Evolutionary conservation across 441 rosid genomes (phyloP).

Genomic region (Erodium moschatum): DNA sequence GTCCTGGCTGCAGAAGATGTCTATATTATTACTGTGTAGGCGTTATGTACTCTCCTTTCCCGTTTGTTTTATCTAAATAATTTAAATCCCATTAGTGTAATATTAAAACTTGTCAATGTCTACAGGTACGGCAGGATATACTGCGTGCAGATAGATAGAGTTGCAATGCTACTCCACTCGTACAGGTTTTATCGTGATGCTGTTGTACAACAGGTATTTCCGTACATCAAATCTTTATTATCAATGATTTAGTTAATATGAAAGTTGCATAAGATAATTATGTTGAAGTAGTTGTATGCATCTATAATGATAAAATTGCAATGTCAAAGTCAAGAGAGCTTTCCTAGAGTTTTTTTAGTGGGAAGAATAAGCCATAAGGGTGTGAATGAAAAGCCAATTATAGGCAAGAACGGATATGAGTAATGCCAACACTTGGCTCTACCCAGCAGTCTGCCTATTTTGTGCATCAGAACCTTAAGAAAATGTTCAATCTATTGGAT

Average conservation of each 20-base stretch:
- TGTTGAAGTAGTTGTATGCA: not conserved
- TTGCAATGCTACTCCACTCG: constrained; percentile 82
- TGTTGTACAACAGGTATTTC: constrained; percentile 74
- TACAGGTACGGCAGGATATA: constrained; percentile 95
- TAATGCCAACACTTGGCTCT: not conserved
- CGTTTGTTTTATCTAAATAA: constrained; percentile 11
- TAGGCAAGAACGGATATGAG: not conserved
- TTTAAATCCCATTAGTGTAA: not conserved
- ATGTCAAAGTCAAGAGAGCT: not conserved
- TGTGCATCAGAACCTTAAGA: not conserved
- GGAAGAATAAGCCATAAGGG: not conserved
- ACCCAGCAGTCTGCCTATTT: not conserved
- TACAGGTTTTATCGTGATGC: constrained; percentile 97
- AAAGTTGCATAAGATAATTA: not conserved
- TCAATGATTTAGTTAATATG: not conserved
- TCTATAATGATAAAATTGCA: not conserved
- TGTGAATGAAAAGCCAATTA: not conserved
- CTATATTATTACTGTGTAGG: constrained; percentile 80
- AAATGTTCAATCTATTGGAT: not conserved
- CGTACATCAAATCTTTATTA: not conserved
- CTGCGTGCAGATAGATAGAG: constrained; percentile 94
- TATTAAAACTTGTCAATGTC: constrained; percentile 15
- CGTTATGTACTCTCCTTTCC: constrained; percentile 15
- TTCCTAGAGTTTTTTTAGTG: not conserved
- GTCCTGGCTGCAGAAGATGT: constrained; percentile 83